Percentiles rank a stretch among this genome's conserved stretches.
phyloP scores from a whole-genome alignment of 2,329 filamentous ascomycete genomes.

The Rutstroemia sydowiana region DNA sequence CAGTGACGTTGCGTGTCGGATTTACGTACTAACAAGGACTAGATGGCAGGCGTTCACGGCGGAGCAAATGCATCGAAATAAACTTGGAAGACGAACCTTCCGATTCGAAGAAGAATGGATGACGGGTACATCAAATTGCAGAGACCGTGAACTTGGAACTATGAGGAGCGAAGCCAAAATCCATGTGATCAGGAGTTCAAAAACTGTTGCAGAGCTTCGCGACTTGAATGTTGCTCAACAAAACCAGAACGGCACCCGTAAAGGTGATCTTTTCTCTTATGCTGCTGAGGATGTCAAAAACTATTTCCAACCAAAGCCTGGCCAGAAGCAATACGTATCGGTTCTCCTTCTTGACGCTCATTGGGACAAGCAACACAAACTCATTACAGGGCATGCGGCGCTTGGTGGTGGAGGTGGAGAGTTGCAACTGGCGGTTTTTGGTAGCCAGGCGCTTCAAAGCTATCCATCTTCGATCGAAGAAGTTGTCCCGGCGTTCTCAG shows the following conservation, averaged over 20 bases:
- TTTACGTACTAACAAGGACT: neutral
- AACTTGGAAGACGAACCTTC: conserved; percentile 77
- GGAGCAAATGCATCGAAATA: conserved; percentile 90
- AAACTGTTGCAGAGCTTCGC: conserved; percentile 77
- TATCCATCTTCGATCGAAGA: conserved; percentile 88
- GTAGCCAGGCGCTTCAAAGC: conserved; percentile 84
- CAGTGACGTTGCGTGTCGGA: neutral
- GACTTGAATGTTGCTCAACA: conserved; percentile 75
- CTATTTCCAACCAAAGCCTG: conserved; percentile 66
- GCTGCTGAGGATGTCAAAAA: conserved; percentile 70
- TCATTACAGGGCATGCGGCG: conserved; percentile 74
- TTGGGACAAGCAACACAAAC: conserved; percentile 68
- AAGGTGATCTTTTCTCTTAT: conserved; percentile 68
- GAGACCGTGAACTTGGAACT: conserved; percentile 60
- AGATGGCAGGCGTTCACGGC: conserved; percentile 91
- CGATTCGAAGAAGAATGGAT: conserved; percentile 95
- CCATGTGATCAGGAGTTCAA: conserved; percentile 74
- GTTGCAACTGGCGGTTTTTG: conserved; percentile 80
- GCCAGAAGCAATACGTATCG: conserved; percentile 83
- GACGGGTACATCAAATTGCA: conserved; percentile 67
- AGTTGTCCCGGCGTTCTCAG: conserved; percentile 78
- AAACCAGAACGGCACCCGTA: conserved; percentile 58
- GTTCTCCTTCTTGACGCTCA: conserved; percentile 81
- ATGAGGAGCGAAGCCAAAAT: conserved; percentile 90
- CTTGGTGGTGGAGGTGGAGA: conserved; percentile 70